Conservation (phyloP, 1,284 basidiomycete genomes). For the Porodaedalea pini region DNA sequence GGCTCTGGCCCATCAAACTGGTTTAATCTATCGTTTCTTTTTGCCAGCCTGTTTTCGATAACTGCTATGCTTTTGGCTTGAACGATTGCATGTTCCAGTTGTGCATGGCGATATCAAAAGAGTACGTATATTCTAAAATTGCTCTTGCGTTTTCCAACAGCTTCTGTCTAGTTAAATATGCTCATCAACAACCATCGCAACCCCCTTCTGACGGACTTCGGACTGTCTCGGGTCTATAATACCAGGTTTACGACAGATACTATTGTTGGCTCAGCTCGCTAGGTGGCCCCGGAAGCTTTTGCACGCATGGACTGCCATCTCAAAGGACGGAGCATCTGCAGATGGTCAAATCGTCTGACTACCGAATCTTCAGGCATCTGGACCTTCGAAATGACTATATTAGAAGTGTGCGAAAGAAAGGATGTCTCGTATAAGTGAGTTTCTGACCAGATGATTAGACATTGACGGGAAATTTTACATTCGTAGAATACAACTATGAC, state of each 20-base stretch:
- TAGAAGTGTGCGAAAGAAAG: too few species aligned
- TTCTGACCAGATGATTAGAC: too few species aligned
- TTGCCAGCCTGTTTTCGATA: not conserved
- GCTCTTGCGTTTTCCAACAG: not conserved
- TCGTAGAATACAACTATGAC: too few species aligned
- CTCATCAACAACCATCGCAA: constrained; percentile 1
- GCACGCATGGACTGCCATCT: too few species aligned
- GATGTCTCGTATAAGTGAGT: too few species aligned
- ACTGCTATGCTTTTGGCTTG: not conserved
- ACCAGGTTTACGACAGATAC: not conserved
- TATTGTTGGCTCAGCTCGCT: not conserved
- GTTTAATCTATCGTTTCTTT: not conserved
- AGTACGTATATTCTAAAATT: not conserved
- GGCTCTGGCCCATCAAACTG: not conserved
- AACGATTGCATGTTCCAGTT: not conserved
- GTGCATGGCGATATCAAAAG: constrained; percentile 6
- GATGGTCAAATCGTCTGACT: not conserved
- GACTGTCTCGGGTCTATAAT: constrained; percentile 6
- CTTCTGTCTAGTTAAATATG: constrained; percentile 4
- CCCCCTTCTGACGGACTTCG: constrained; percentile 7
- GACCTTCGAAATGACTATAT: too few species aligned
- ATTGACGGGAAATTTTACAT: too few species aligned
- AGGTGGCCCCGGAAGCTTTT: not conserved
- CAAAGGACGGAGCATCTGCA: constrained; percentile 25
- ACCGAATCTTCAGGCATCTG: too few species aligned